phyloP scores from a whole-genome alignment of 106 monocot genomes.

The Narthecium ossifragum region DNA sequence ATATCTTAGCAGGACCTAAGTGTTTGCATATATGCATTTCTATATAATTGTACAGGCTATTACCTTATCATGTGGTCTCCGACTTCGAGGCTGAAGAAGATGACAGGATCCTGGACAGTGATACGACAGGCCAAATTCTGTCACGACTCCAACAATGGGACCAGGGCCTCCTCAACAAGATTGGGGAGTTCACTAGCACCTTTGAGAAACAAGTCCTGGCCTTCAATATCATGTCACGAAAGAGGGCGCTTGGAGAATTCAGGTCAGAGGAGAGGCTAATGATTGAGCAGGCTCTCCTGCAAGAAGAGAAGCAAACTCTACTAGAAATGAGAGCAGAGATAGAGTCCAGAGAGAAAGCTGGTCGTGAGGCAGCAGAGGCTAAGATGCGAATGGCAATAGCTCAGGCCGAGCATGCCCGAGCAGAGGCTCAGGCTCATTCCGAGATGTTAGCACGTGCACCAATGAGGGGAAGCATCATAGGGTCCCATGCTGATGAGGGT shows the following conservation, averaged over 20 bases:
- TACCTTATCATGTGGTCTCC: slow-evolving; percentile 82
- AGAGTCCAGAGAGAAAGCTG: slow-evolving; percentile 63
- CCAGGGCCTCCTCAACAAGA: slow-evolving; percentile 63
- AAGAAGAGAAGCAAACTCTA: slow-evolving; percentile 55
- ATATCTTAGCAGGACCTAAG: neutral
- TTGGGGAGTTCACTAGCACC: slow-evolving; percentile 68
- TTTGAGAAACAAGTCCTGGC: slow-evolving; percentile 92
- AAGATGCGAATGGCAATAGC: slow-evolving; percentile 69
- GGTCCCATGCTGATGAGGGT: slow-evolving; percentile 29
- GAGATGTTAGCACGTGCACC: slow-evolving; percentile 45
- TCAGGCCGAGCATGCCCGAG: slow-evolving; percentile 52
- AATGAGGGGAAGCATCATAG: slow-evolving; percentile 26
- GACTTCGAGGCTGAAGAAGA: slow-evolving; percentile 95
- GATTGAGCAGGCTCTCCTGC: slow-evolving; percentile 73
- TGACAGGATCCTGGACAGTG: slow-evolving; percentile 64
- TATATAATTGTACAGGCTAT: slow-evolving; percentile 43
- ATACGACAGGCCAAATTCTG: slow-evolving; percentile 56
- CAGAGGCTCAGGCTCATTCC: slow-evolving; percentile 39
- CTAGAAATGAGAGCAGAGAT: slow-evolving; percentile 44
- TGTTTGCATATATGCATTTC: neutral
- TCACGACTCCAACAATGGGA: slow-evolving; percentile 86
- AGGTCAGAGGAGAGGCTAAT: slow-evolving; percentile 79
- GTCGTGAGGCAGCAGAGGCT: slow-evolving; percentile 45
- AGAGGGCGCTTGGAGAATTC: slow-evolving; percentile 71
- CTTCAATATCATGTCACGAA: slow-evolving; percentile 81